Evolutionary conservation across 2,329 filamentous ascomycete species (phyloP).

Genomic region (Pseudomassariella vexata): DNA sequence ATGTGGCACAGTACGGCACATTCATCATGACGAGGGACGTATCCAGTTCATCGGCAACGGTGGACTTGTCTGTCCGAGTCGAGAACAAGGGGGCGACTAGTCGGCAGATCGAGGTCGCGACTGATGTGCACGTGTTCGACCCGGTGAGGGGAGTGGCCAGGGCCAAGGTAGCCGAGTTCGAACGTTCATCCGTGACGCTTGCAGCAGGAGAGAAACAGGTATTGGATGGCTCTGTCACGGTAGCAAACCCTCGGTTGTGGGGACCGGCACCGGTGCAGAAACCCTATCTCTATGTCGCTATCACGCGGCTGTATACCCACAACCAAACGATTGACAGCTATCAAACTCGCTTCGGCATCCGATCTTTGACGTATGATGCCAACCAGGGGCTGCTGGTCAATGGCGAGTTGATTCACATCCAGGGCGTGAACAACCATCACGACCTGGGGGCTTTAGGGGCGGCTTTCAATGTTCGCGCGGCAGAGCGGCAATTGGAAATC

Average conservation of each 20-base stretch:
- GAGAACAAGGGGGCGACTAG: conserved; percentile 33
- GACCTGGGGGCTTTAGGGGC: conserved; percentile 43
- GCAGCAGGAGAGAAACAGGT: conserved; percentile 23
- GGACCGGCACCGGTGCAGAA: conserved; percentile 37
- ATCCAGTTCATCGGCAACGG: conserved; percentile 35
- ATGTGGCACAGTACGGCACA: conserved; percentile 45
- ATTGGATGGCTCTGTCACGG: conserved; percentile 25
- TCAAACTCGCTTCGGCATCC: conserved; percentile 44
- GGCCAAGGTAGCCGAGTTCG: conserved; percentile 27
- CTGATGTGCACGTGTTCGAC: conserved; percentile 33
- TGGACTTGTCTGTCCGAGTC: conserved; percentile 37
- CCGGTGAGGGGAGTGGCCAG: conserved; percentile 19
- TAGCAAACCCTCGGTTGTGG: conserved; percentile 39
- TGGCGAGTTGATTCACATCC: conserved; percentile 34
- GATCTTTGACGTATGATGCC: conserved; percentile 31
- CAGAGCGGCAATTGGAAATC: conserved; percentile 42
- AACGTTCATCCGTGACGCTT: conserved; percentile 19
- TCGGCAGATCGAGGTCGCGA: conserved; percentile 30
- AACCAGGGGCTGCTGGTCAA: conserved; percentile 40
- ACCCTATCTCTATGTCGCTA: conserved; percentile 41
- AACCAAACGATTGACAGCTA: conserved; percentile 33
- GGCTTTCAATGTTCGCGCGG: conserved; percentile 43
- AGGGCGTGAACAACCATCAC: conserved; percentile 45
- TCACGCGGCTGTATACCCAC: conserved; percentile 29
- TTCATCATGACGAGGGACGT: conserved; percentile 39